Base-by-base conservation (phyloP, 306 rosid species). In the Arachis stenosperma region DNA sequence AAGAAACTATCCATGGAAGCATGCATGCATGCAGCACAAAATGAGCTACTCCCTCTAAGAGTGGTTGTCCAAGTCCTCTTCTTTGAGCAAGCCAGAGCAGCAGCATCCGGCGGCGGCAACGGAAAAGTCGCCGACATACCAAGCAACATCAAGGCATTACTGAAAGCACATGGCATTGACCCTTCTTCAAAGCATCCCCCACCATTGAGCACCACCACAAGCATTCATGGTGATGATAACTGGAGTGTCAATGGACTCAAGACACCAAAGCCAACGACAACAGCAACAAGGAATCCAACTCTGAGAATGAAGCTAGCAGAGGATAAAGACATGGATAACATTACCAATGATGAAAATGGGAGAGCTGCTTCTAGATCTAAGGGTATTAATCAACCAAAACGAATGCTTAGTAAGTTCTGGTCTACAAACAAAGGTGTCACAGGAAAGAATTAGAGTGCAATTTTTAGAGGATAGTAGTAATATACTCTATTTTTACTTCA, bases 21-120 rank as follows among this genome's bases (percentile, higher is more conserved):
- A 12, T 91, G 97, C 84, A 91, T 91, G 90, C 96, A 91, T 70
- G 97, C 97, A 9, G 96, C 97, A 22, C 97, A 91, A 76, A 91
- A 91, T 64, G 97, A 91, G 83, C 82, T 87, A 1, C 90, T 91
- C 4, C 97, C 97, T n/a, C 78, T 91, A 53, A 84, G 97, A 33
- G 93, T 91, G 3, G 93, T 91, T 58, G 96, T 91, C 33, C 97
- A 91, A 89, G 97, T 91, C 55, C 93, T 91, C 47, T 91, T 91
- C 85, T 91, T 91, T 53, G 97, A 91, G 91, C 97, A 91, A 81
- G 91, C 92, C 11, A 61, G 93, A 70, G 96, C 96, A 1, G 86
- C 93, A 22, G 85, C 81, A 79, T 71, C 78, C 1, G 27, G 27
- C 27, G 27, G 27, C 27, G 27, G 27, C 27, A 86, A 89, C 36